Evolutionary conservation across 306 rosid genomes (phyloP), one percentile per base, ranked within the genome.

Genomic region (Senna siamea): DNA sequence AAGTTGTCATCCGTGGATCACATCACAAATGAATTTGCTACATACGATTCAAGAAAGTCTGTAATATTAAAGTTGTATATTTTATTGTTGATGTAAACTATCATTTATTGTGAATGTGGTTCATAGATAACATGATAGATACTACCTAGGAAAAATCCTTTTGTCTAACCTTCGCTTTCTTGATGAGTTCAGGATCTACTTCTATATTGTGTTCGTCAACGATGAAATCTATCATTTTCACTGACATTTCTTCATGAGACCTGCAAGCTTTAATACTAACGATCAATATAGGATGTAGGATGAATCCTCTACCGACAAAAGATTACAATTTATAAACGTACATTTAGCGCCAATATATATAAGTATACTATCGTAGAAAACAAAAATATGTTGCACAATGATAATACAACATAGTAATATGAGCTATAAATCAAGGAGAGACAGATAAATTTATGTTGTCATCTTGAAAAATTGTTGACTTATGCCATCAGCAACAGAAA

Each of bases 211-310:
- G 86, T 60, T 79, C 46, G 52, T 85, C 89, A 68, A 85, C 89
- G 55, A 85, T 79, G 84, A 76, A 56, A 62, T 82, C 80, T 50
- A 82, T 53, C 89, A 85, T 82, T 62, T 76, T 73, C 78, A 76
- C 76, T 47, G 89, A 85, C 89, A 85, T 85, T 67, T 81, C 78
- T 77, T 85, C 89, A 64, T 85, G 89, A 58, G 82, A 76, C 89
- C 86, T 85, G 82, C 52, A 65, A 70, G 66, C 44, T 32, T 44
- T 53, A 60, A 68, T 41, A 46, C 19, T 62, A 56, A 18, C 40
- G 63, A 51, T 67, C 63, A 35, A 70, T 14, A 66, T 26, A 52
- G 22, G 55, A 59, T 69, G 50, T 26, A 52, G 22, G 55, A 59
- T 69, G 50, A 70, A 43, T 79, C 57, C 76, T 70, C 68, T n/a